Conservation (phyloP, 495 filamentous ascomycete species). For the Hyaloscypha bicolor region DNA sequence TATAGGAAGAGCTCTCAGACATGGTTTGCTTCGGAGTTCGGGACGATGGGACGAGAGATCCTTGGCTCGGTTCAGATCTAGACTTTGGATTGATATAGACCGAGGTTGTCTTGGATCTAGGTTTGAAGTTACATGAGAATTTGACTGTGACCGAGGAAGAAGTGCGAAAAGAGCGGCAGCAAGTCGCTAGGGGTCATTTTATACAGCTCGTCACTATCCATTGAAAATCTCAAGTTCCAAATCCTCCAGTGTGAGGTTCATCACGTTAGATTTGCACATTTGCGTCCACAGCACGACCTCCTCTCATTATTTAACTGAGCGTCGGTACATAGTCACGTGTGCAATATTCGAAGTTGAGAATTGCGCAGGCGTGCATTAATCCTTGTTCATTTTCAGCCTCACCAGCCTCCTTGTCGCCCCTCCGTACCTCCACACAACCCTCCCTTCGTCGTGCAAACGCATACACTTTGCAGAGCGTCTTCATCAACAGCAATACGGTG, state of each 20-base stretch:
- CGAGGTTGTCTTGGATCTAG: too few species aligned
- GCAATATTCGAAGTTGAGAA: not conserved
- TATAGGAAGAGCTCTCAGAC: too few species aligned
- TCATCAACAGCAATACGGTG: too few species aligned
- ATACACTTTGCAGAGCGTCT: not conserved
- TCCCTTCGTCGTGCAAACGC: not conserved
- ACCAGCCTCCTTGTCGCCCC: not conserved
- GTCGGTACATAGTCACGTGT: not conserved
- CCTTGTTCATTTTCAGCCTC: not conserved
- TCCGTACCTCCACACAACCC: not conserved
- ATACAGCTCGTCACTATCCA: not conserved
- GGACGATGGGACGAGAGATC: too few species aligned
- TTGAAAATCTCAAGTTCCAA: not conserved
- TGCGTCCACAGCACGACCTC: not conserved
- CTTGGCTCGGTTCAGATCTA: too few species aligned
- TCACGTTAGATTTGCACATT: not conserved
- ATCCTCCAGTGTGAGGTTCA: not conserved
- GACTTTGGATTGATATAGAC: too few species aligned
- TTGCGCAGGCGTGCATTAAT: not conserved
- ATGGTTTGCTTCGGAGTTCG: too few species aligned
- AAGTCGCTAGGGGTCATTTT: not conserved
- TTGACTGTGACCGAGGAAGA: too few species aligned
- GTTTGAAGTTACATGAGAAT: too few species aligned
- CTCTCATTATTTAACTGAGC: not conserved
- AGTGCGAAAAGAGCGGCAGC: not conserved